phyloP scores from a whole-genome alignment of 1,284 basidiomycete genomes.

The Violaceomyces palustris region DNA sequence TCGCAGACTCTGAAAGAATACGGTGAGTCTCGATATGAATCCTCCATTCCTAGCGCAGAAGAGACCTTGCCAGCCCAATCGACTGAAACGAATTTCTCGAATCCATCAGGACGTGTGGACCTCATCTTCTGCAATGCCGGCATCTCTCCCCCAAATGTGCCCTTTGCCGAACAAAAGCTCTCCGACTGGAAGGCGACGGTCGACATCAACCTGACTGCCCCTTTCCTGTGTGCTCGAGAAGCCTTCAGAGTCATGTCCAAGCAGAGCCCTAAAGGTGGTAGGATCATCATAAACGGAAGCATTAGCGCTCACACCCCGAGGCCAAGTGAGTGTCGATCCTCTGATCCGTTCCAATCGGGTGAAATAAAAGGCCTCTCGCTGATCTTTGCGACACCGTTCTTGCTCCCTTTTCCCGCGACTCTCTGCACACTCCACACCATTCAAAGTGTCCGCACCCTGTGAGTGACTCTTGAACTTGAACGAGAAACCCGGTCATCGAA shows the following conservation, averaged over 20 bases:
- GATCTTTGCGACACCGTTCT: too few species aligned
- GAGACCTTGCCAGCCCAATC: neutral
- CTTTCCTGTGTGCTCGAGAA: slow-evolving; percentile 36
- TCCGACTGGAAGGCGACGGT: slow-evolving; percentile 37
- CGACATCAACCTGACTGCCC: slow-evolving; percentile 34
- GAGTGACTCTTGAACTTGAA: too few species aligned
- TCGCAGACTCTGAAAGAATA: too few species aligned
- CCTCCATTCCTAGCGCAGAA: neutral
- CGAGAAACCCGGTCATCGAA: too few species aligned
- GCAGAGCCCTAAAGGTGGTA: slow-evolving; percentile 26
- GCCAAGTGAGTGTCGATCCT: slow-evolving; percentile 16
- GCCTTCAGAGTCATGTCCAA: slow-evolving; percentile 40
- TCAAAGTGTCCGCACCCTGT: too few species aligned
- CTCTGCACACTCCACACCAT: too few species aligned
- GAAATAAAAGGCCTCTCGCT: too few species aligned
- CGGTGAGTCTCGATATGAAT: too few species aligned
- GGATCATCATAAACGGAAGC: slow-evolving; percentile 42
- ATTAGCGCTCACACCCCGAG: slow-evolving; percentile 34
- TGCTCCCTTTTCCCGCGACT: too few species aligned
- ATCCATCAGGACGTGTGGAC: slow-evolving; percentile 25
- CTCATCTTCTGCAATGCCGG: slow-evolving; percentile 41
- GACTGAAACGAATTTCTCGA: slow-evolving; percentile 10
- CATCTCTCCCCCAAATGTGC: slow-evolving; percentile 31
- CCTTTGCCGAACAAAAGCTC: slow-evolving; percentile 24
- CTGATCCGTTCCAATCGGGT: too few species aligned